phyloP scores from a whole-genome alignment of 2,329 filamentous ascomycete species.

The Tolypocladium cylindrosporum region DNA sequence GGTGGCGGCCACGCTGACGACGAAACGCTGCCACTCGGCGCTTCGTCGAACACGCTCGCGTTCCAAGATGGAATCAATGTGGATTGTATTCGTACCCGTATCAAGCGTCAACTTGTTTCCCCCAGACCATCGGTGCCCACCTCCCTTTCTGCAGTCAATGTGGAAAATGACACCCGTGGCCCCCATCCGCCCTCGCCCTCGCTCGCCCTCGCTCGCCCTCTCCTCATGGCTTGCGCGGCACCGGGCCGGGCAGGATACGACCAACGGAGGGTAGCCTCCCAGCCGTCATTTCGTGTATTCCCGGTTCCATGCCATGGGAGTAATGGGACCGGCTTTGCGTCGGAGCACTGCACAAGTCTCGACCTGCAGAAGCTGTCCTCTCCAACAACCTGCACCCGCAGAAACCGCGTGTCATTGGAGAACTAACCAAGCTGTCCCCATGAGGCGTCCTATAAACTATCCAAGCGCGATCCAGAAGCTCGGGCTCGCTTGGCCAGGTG shows the following conservation, averaged over 20 bases:
- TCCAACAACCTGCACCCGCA: neutral
- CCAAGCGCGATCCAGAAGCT: neutral
- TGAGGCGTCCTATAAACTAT: neutral
- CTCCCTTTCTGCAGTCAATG: neutral
- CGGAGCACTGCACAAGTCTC: neutral
- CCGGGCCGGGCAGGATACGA: neutral
- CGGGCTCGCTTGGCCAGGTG: neutral
- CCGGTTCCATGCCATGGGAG: neutral
- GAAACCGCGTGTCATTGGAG: neutral
- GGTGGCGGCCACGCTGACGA: neutral
- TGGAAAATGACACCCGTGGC: neutral
- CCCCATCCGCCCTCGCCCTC: neutral
- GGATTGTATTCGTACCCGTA: neutral
- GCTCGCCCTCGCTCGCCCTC: neutral
- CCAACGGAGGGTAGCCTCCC: neutral
- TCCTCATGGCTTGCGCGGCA: neutral
- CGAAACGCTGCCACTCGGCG: slow-evolving; percentile 1
- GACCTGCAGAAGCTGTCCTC: neutral
- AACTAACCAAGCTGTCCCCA: neutral
- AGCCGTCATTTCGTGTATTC: neutral
- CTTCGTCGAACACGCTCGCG: slow-evolving; percentile 4
- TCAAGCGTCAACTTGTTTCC: neutral
- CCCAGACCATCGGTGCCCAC: neutral
- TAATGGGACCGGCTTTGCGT: neutral
- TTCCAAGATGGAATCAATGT: neutral